Evolutionary conservation across 306 rosid species (phyloP).

Genomic region (Lablab purpureus): DNA sequence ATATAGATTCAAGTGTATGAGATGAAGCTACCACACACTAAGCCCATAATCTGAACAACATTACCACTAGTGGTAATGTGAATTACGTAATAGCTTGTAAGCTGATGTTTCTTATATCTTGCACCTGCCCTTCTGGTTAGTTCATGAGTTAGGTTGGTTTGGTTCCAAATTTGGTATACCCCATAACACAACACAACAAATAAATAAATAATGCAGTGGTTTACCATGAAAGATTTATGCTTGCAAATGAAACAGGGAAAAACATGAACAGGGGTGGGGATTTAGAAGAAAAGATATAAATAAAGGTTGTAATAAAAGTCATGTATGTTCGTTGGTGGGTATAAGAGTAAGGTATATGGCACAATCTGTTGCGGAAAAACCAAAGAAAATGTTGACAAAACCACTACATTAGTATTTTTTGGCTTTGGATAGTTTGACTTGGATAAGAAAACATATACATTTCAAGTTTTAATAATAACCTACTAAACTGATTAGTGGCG

Average conservation of each 20-base stretch:
- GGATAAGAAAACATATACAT: not conserved
- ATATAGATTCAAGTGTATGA: not conserved
- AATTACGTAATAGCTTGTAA: constrained; percentile 26
- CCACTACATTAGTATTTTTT: too few relatives aligned
- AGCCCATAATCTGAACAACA: constrained; percentile 32
- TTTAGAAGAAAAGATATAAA: not conserved
- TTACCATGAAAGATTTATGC: constrained; percentile 1
- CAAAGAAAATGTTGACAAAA: constrained; percentile 13
- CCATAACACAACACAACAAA: not conserved
- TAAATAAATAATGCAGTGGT: constrained; percentile 38
- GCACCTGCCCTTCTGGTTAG: constrained; percentile 47
- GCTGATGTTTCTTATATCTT: not conserved
- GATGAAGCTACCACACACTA: constrained; percentile 9
- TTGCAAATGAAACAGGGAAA: not conserved
- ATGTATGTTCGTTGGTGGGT: constrained; percentile 21
- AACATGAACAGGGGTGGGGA: not conserved
- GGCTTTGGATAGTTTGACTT: constrained; percentile 9
- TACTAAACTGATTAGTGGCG: constrained; percentile 5
- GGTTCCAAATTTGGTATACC: constrained; percentile 52
- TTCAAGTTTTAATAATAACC: not conserved
- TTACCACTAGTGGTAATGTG: not conserved
- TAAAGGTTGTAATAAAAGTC: not conserved
- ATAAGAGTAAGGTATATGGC: constrained; percentile 11
- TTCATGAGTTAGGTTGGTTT: constrained; percentile 55
- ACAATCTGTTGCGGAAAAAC: constrained; percentile 36